Conservation (phyloP, 2,329 filamentous ascomycete species). For the Leptographium wingfieldii region DNA sequence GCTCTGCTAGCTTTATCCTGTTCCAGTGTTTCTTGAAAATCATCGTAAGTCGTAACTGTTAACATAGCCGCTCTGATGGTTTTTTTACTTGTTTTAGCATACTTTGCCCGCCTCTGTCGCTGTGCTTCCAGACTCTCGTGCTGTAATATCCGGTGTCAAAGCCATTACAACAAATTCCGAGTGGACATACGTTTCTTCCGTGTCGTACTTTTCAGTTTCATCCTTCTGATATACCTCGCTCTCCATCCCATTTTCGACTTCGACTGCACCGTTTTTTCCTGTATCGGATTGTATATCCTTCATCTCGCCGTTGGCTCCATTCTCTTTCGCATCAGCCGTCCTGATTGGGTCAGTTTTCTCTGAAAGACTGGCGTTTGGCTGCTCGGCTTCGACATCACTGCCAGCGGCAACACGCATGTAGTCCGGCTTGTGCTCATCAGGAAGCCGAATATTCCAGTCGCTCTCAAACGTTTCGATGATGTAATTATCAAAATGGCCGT, state of each 20-base stretch:
- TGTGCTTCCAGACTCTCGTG: neutral
- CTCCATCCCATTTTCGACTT: neutral
- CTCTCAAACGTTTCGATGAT: slow-evolving; percentile 31
- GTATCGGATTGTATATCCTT: neutral
- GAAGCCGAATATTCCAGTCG: slow-evolving; percentile 33
- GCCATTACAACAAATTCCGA: neutral
- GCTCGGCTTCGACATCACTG: neutral
- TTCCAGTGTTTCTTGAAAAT: neutral
- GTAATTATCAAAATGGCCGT: slow-evolving; percentile 37
- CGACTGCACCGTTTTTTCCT: neutral
- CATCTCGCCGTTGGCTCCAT: neutral
- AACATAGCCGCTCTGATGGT: neutral
- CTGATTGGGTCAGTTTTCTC: neutral
- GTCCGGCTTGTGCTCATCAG: slow-evolving; percentile 18
- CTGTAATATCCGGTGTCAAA: neutral
- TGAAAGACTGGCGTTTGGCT: neutral
- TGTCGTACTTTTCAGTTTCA: neutral
- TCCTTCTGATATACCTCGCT: neutral
- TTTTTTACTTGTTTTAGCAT: neutral
- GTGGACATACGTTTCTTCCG: neutral
- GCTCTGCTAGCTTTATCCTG: no score
- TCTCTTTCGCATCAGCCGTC: neutral
- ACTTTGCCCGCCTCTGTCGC: neutral
- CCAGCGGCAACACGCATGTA: neutral
- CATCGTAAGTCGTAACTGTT: neutral